These are phyloP conservation scores for Arabidopsis suecica DNA, from an alignment of 345 rosid species.

Conservation along the genomic window DNA sequence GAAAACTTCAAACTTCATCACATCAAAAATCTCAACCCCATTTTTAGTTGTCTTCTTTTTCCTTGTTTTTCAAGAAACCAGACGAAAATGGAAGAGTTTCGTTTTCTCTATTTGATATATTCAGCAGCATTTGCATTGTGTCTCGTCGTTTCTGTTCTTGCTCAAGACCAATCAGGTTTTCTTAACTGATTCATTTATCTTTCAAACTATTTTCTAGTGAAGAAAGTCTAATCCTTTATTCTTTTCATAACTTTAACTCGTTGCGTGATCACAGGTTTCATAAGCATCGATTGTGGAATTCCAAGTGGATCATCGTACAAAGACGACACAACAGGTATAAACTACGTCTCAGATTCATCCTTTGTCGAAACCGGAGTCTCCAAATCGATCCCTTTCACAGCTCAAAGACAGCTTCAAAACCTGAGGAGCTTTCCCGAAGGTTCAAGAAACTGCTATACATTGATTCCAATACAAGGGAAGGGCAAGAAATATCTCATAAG, in stretches of 20 bases:
- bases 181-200: not conserved
- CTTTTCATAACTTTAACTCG: not conserved
- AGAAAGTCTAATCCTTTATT: not conserved
- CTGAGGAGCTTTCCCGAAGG: constrained; percentile 53
- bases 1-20: not conserved
- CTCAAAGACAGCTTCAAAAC: constrained; percentile 36
- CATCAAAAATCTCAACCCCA: not conserved
- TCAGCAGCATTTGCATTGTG: constrained; percentile 4
- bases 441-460: constrained; percentile 47
- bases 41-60: not conserved
- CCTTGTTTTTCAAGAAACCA: not conserved
- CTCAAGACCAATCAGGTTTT: constrained; percentile 41
- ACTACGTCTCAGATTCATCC: constrained; percentile 50
- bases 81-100: constrained; percentile 6
- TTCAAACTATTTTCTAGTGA: not conserved
- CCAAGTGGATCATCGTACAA: constrained; percentile 38
- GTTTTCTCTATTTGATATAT: constrained; percentile 4
- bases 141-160: constrained; percentile 11
- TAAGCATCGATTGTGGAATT: constrained; percentile 57
- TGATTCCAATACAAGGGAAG: constrained; percentile 39
- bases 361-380: constrained; percentile 43
- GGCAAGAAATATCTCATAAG: constrained; percentile 50
- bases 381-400: not conserved
- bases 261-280: constrained; percentile 43
- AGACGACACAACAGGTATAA: constrained; percentile 41